Percentiles rank a stretch among this genome's conserved stretches.
Evolutionary conservation across 2,329 filamentous ascomycete species (phyloP).

Genomic region (Balansia obtecta): DNA sequence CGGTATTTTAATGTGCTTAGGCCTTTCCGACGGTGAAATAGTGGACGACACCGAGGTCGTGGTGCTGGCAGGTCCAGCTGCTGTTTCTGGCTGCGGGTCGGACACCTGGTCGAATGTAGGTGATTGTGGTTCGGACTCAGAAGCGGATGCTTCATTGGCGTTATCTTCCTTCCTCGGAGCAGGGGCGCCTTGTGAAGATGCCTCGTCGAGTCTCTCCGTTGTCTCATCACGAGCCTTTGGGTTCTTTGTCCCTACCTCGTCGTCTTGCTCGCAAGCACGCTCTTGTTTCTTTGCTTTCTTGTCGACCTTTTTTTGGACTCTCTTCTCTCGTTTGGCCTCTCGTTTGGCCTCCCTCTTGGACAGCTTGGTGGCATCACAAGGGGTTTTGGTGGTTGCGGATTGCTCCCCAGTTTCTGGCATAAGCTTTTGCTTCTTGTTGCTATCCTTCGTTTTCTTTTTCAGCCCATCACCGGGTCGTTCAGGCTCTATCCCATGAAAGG

Average conservation of each 20-base stretch:
- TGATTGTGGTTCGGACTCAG: constrained; percentile 35
- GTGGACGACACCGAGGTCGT: constrained; percentile 60
- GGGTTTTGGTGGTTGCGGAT: constrained; percentile 20
- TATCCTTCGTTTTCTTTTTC: constrained; percentile 31
- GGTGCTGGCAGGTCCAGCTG: constrained; percentile 37
- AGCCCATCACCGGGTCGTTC: constrained; percentile 55
- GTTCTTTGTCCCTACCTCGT: constrained; percentile 7
- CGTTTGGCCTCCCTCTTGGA: constrained; percentile 45
- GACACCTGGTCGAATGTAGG: constrained; percentile 46
- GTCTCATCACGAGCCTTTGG: constrained; percentile 9
- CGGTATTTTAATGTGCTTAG: constrained; percentile 55
- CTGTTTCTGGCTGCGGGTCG: constrained; percentile 23
- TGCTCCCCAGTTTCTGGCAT: constrained; percentile 16
- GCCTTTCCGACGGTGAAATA: constrained; percentile 45
- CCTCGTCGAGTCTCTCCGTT: constrained; percentile 7
- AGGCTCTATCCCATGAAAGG: constrained; percentile 40
- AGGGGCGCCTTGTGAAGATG: constrained; percentile 15
- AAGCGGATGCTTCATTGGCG: constrained; percentile 31
- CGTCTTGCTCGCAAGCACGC: constrained; percentile 8
- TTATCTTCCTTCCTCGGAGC: constrained; percentile 29
- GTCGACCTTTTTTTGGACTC: constrained; percentile 19
- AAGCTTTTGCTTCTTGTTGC: constrained; percentile 45
- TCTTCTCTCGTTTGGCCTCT: constrained; percentile 33
- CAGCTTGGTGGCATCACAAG: constrained; percentile 34
- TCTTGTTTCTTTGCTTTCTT: constrained; percentile 21